Evolutionary conservation across 1,284 basidiomycete species (phyloP).

Genomic region (Flammula alnicola): DNA sequence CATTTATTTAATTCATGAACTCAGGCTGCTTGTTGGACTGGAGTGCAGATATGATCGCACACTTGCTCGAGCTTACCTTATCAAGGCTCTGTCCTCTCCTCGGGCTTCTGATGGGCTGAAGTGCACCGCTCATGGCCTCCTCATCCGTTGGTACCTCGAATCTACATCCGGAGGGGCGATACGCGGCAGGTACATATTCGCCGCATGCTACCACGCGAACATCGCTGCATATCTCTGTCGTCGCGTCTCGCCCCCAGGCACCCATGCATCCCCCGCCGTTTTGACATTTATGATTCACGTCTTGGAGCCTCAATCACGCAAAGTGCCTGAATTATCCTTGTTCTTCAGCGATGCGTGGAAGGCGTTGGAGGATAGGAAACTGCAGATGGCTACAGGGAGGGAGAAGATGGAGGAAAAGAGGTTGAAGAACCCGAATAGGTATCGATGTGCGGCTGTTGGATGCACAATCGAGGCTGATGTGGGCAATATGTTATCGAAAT

Average conservation of each 20-base stretch:
- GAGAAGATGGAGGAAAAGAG: conserved; percentile 28
- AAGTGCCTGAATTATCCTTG: conserved; percentile 19
- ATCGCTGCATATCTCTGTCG: conserved; percentile 18
- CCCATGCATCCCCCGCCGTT: conserved; percentile 21
- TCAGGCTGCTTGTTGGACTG: conserved; percentile 16
- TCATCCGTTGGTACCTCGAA: conserved; percentile 29
- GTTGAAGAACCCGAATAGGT: conserved; percentile 32
- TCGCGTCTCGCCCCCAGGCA: conserved; percentile 13
- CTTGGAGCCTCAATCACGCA: conserved; percentile 13
- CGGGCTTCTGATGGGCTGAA: background rate
- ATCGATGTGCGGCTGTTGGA: conserved; percentile 32
- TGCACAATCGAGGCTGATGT: conserved; percentile 33
- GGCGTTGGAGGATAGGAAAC: conserved; percentile 25
- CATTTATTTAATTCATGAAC: too few relatives aligned
- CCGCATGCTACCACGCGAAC: conserved; percentile 34
- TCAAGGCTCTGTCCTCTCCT: background rate
- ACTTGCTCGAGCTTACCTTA: background rate
- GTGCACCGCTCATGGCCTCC: conserved; percentile 10
- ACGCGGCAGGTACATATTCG: conserved; percentile 29
- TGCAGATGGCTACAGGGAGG: conserved; percentile 24
- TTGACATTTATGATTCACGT: conserved; percentile 22
- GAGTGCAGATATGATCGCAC: background rate
- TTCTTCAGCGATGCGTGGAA: conserved; percentile 28
- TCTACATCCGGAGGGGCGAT: conserved; percentile 11
- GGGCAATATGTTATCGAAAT: conserved; percentile 29